Percentiles rank a stretch among this genome's conserved stretches.
Conservation (phyloP, 169 alveolate genomes). For the Eimeria maxima region DNA sequence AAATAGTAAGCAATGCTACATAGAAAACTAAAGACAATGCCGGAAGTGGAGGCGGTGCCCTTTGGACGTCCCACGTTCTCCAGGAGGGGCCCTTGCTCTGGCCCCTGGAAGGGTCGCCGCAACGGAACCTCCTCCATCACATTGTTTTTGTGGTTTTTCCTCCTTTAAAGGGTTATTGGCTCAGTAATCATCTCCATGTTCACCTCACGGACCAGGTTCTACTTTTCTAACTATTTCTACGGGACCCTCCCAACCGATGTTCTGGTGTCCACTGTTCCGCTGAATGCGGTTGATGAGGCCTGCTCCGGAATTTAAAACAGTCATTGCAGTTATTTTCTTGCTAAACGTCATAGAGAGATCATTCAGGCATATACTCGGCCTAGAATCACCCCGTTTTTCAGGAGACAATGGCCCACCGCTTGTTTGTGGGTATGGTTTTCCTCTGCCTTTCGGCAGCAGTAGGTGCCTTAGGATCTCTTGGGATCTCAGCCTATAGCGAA, state of each 20-base stretch:
- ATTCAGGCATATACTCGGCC: not conserved
- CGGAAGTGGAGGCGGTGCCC: not conserved
- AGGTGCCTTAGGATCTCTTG: not conserved
- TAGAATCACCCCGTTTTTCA: not conserved
- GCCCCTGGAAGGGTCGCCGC: not conserved
- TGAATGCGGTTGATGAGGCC: not conserved
- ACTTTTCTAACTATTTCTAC: not conserved
- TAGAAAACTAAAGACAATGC: conserved; percentile 5
- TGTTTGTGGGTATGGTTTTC: not conserved
- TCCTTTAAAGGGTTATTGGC: not conserved
- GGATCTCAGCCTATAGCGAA: not conserved
- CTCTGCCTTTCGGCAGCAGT: not conserved
- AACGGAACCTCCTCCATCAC: not conserved
- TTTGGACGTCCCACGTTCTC: not conserved
- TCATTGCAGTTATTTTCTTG: not conserved
- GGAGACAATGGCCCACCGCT: conserved; percentile 12
- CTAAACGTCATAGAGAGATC: not conserved
- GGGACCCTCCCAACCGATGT: not conserved
- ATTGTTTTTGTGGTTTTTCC: not conserved
- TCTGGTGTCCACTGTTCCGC: not conserved
- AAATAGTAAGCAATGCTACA: not conserved
- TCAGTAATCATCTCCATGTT: not conserved
- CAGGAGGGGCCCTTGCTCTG: not conserved
- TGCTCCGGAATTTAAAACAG: not conserved
- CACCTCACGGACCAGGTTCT: not conserved